Evolutionary conservation across 352 stramenopile genomes (phyloP), one percentile per base, ranked within the genome.

Genomic region (Phytophthora ramorum): DNA sequence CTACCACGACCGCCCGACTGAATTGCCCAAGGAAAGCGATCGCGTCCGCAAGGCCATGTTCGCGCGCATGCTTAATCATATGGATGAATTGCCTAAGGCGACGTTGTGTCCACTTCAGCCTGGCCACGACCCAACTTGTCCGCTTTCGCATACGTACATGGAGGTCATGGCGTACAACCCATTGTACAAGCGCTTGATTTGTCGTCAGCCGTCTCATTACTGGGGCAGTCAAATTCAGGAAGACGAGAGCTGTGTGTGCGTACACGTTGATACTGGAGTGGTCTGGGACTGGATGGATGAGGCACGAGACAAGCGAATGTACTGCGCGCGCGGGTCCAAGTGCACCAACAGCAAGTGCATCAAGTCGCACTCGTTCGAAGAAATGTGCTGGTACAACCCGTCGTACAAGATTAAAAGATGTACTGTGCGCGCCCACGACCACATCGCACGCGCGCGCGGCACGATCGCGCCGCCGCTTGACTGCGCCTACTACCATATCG

Each of bases 121-220:
- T 41, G 55, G 64, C 14, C 58, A 76, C 28, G 70, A 79, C 45
- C 46, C 54, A 20, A 43, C 52, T 0, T 86, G 77, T 17, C 53
- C 46, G 38, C 56, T 73, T 3, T 81, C 77, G 57, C 77, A 86
- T 50, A 72, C 71, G 44, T 83, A 83, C 47, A 41, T 78, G 6
- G 77, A 86, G 44, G 75, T 86, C 16, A 86, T 86, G 77, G 48
- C 65, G 45, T 86, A 78, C 63, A 86, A 86, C 28, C 77, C 77
- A 41, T 45, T 83, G 24, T 86, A 76, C 59, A 86, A 86, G 63
- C 71, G 73, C 6, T 48, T 86, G 44, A 55, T 72, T 24, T 86
- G 77, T 51, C 66, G 68, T 10, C 77, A 86, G 38, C 49, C 63
- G 1, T 73, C 63, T 51, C 77, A 86, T 37, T 86, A 80, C 44